Evolutionary conservation across 2,329 filamentous ascomycete species (phyloP), one percentile per base, ranked within the genome.

Genomic region (Penicillium sp.): DNA sequence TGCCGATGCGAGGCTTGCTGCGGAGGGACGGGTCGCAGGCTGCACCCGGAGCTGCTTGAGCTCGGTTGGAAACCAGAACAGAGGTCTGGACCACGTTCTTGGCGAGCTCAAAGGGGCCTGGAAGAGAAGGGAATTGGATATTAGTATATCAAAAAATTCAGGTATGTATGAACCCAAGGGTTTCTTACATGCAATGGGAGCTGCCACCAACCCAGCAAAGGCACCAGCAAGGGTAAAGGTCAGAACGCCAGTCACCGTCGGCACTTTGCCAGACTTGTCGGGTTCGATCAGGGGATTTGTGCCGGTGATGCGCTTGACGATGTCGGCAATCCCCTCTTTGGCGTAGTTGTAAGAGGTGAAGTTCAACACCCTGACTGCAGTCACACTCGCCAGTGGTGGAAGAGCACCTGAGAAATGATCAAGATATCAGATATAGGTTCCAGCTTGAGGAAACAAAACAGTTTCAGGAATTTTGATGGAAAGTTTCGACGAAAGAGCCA

Each of bases 11-110:
- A 17, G 78, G 79, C 53, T 76, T 73, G 60, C 65, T 67, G 24
- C 78, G 77, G 51, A 80, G 64, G 4, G 72, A 72, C 24, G 70
- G 71, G 58, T 79, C 73, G 22, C 68, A 68, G 33, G 71, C 69
- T 3, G 74, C 76, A 56, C 74, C 74, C 0, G 75, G 71, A 8
- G 75, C 72, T 7, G 77, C 78, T 64, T 75, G 73, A 38, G 76
- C 72, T 35, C 78, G 73, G 42, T 80, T 76, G 9, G 79, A 76
- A 63, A 82, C 78, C 51, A 82, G 68, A 37, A 82, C 80, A 1
- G 80, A 82, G 9, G 80, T 81, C 66, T 82, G 80, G 17, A 81
- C 79, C 5, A 81, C 80, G 60, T 82, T 82, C 67, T 82, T 82
- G 54, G 80, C 77, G 37, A 82, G 69, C 70, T 82, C 80, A 56